Base-by-base conservation (phyloP, 108 stramenopile species). In the Skeletonema potamos region DNA sequence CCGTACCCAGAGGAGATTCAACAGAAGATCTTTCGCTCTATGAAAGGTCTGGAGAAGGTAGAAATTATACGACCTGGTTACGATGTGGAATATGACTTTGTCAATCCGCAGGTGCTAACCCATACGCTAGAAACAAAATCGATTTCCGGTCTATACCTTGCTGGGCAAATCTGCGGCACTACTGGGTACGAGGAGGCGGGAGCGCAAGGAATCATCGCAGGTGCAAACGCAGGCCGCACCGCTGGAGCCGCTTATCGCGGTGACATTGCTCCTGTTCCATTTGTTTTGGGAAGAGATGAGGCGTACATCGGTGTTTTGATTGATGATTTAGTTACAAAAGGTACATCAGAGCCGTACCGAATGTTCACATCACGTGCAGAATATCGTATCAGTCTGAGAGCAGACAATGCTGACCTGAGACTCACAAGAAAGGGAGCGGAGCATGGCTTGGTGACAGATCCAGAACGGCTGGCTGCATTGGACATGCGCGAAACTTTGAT, bases 181-280 rank as follows among this genome's bases (percentile, higher is more conserved):
- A 99, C 98, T 9, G 98, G 98, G 17, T 99, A 99, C 74, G 98
- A 99, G 83, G 98, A 99, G 76, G 98, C 98, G 7, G 98, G 88
- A 0, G 98, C 97, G 6, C 97, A 97, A 76, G 97, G 97, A 15
- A 84, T 99, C 44, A 85, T 98, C 15, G 98, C 98, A 6, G 98
- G 98, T 20, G 90, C 92, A 34, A 95, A 96, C 79, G 97, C 97
- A 9, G 97, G 94, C 51, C 77, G 87, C 27, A 68, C 68, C 4
- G 92, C 92, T 2, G 71, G 72, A 4, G 91, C 87, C 4, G 79
- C 83, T 1, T 68, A 70, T 29, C 61, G 64, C 9, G 90, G 88
- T 0, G 80, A 88, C 20, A 59, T 73, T 17, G 66, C 79, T 9
- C 86, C 90, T 7, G 7, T 60, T 30, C 93, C 94, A 8, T 96